Percentiles rank a stretch among this genome's conserved stretches.
Conservation (phyloP, 768 basidiomycete species). For the Gelatoporia subvermispora region DNA sequence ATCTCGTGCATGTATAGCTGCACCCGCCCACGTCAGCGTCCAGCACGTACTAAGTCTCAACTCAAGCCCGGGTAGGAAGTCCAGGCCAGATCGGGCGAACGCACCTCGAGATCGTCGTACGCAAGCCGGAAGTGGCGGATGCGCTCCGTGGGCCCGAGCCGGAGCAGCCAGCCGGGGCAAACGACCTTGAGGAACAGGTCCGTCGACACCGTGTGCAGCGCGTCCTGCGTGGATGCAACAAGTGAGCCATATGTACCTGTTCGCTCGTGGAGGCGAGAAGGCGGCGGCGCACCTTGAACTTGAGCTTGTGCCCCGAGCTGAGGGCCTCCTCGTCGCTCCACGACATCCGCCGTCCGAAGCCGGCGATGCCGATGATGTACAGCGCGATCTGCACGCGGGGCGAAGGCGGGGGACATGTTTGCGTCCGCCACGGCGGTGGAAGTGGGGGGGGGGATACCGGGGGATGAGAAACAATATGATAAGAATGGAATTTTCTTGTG, state of each 20-base stretch:
- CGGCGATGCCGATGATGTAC: slow-evolving; percentile 51
- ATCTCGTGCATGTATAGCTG: slow-evolving; percentile 50
- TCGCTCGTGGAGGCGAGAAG: too few species aligned
- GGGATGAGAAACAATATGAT: not conserved
- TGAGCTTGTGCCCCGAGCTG: slow-evolving; percentile 36
- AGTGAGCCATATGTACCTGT: not conserved
- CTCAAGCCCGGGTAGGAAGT: too few species aligned
- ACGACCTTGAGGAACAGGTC: slow-evolving; percentile 22
- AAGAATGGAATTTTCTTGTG: not conserved
- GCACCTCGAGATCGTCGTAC: slow-evolving; percentile 25
- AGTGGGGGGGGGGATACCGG: too few species aligned
- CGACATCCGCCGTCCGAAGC: slow-evolving; percentile 47
- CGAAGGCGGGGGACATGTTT: not conserved
- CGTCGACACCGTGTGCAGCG: slow-evolving; percentile 24
- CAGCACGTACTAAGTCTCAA: not conserved
- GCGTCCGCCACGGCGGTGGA: slow-evolving; percentile 21
- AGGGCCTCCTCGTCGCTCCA: slow-evolving; percentile 41
- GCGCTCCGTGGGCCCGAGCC: slow-evolving; percentile 14
- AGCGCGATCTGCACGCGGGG: slow-evolving; percentile 40
- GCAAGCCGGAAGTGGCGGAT: slow-evolving; percentile 18
- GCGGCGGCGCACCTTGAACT: slow-evolving; percentile 22
- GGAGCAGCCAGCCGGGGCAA: slow-evolving; percentile 22
- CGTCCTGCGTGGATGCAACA: slow-evolving; percentile 8
- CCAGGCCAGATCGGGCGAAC: not conserved
- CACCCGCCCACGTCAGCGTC: not conserved